phyloP scores from a whole-genome alignment of 192 early-diverging fungal species.

The Coemansia sp. region DNA sequence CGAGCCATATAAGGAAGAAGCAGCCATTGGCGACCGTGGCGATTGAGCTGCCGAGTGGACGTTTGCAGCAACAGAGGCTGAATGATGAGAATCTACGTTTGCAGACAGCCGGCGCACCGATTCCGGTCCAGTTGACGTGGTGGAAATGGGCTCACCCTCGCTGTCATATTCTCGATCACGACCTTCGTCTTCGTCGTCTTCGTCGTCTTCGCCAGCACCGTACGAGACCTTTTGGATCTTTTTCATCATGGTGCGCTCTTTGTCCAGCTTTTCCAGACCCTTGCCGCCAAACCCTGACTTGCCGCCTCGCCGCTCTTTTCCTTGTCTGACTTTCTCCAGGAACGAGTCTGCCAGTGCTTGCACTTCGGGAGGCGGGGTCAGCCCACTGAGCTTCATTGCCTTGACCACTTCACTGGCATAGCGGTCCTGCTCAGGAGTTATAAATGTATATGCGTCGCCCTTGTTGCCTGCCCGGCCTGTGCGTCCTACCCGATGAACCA shows the following conservation, averaged over 20 bases:
- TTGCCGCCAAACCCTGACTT: slow-evolving; percentile 90
- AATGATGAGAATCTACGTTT: background rate
- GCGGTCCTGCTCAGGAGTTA: slow-evolving; percentile 89
- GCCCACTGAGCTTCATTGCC: slow-evolving; percentile 77
- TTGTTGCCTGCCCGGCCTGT: slow-evolving; percentile 98
- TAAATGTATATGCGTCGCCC: slow-evolving; percentile 94
- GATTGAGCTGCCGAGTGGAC: slow-evolving; percentile 37
- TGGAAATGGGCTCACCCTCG: slow-evolving; percentile 13
- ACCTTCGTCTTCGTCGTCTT: slow-evolving; percentile 61
- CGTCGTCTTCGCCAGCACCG: slow-evolving; percentile 63
- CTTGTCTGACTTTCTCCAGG: slow-evolving; percentile 36
- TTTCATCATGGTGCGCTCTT: slow-evolving; percentile 85
- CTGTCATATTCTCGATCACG: slow-evolving; percentile 35
- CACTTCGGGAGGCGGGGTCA: slow-evolving; percentile 71
- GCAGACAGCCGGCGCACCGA: background rate
- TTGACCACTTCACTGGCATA: slow-evolving; percentile 91
- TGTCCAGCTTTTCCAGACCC: slow-evolving; percentile 91
- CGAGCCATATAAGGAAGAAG: no score
- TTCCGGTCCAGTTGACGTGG: slow-evolving; percentile 25
- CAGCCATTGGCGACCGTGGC: slow-evolving; percentile 16
- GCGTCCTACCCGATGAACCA: slow-evolving; percentile 96
- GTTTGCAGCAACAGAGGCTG: slow-evolving; percentile 51
- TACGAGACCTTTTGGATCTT: slow-evolving; percentile 87
- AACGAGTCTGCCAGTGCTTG: slow-evolving; percentile 71
- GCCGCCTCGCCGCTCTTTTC: slow-evolving; percentile 19